Base-by-base conservation (phyloP, 805 yeast genomes). In the Diddensiella santjacobensis region DNA sequence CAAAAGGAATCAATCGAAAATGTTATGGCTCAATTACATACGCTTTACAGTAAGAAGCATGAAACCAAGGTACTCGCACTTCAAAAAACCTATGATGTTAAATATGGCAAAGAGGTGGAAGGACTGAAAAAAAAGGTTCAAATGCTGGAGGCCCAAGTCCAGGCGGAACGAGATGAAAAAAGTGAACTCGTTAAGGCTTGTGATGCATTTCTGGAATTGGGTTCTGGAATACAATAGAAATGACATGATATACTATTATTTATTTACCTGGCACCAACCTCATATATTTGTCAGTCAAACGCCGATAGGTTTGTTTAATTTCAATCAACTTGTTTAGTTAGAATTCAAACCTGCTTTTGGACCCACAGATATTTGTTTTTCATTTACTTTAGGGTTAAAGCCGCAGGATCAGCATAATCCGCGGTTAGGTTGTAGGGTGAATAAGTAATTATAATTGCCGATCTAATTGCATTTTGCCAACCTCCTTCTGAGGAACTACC, bases 31-130 rank as follows among this genome's bases (percentile, higher is more conserved):
- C 87, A 82, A 56, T 68, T 86, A 8, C 85, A 85, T 58, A 72
- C 77, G 33, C 89, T 83, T 60, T 86, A 86, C 59, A 78, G 87
- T 2, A 80, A 83, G 43, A 86, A 87, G 60, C 95, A 87, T 59
- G 87, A 82, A 52, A 76, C 78, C 45, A 86, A 86, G 63, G 84
- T 86, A 5, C 73, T 74, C 11, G 75, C 79, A 26, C 67, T 82
- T 58, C 83, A 79, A 60, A 33, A 26, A 29, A 29, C 79, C 2
- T 79, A 77, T 59, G 84, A 80, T 56, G 66, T 69, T 26, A 79
- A 77, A 57, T 78, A 76, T 29, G 30, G 13, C 15, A 41, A 31
- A 10, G 42, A 46, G 72, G 67, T 72, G 42, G 61, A 63, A 52
- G 76, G 71, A 58, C 68, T 71, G 52, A 71, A 67, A 42, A 72